Conservation (phyloP, 192 early-diverging fungal species). For the Spizellomyces sp. region DNA sequence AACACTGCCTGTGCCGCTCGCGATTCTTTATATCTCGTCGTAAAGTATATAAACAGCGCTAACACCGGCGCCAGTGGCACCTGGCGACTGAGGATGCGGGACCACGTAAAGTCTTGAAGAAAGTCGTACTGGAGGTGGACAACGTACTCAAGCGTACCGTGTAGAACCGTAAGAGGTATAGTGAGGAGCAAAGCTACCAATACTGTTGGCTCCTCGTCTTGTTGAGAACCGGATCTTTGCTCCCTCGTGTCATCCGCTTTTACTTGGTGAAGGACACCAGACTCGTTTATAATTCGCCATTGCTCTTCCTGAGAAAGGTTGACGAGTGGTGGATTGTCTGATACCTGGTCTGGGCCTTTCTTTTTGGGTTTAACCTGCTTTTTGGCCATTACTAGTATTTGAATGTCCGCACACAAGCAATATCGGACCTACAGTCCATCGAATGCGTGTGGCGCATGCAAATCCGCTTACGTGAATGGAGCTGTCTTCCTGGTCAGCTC, state of each 20-base stretch:
- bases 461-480: no score
- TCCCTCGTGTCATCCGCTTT: slow-evolving; percentile 1
- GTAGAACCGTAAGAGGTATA: slow-evolving; percentile 32
- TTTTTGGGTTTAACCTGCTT: no score
- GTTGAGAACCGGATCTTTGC: background rate
- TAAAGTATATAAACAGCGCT: slow-evolving; percentile 28
- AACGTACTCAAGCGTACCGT: slow-evolving; percentile 35
- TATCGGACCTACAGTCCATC: no score
- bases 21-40: slow-evolving; percentile 9
- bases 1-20: slow-evolving; percentile 22
- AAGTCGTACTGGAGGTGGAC: slow-evolving; percentile 41
- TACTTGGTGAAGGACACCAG: slow-evolving; percentile 40
- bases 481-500: no score
- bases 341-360: background rate
- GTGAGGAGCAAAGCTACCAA: slow-evolving; percentile 28
- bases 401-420: no score
- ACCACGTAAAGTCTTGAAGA: slow-evolving; percentile 13
- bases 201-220: slow-evolving; percentile 13
- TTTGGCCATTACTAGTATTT: no score
- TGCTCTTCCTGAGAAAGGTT: slow-evolving; percentile 40
- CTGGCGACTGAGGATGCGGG: slow-evolving; percentile 14
- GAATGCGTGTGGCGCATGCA: no score
- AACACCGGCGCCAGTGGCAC: slow-evolving; percentile 28
- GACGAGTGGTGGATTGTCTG: slow-evolving; percentile 20
- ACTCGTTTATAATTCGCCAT: slow-evolving; percentile 40